These are phyloP conservation scores for Bassia scoparia DNA, from an alignment of 148 eudicot species.

Conservation along the genomic window DNA sequence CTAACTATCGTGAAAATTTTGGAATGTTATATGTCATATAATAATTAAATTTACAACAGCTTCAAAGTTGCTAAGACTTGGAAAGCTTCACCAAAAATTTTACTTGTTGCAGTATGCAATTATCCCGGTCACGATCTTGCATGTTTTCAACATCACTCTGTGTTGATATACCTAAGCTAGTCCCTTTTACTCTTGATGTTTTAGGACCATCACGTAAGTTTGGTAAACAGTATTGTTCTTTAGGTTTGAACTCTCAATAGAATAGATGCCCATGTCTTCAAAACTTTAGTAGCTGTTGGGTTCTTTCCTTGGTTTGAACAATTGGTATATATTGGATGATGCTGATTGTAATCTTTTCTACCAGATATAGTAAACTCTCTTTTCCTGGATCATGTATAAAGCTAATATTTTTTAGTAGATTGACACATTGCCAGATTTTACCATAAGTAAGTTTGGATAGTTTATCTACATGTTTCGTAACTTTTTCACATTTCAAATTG, in stretches of 20 bases:
- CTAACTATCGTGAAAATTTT: neutral
- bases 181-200: slow-evolving; percentile 5
- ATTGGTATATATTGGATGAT: neutral
- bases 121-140: neutral
- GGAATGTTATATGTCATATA: neutral
- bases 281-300: neutral
- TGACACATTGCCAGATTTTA: neutral
- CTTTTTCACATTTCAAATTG: neutral
- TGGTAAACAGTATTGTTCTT: neutral
- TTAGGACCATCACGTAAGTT: neutral
- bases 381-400: neutral
- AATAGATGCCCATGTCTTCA: neutral
- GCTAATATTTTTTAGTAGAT: neutral
- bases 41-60: neutral
- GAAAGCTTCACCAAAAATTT: neutral
- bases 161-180: neutral
- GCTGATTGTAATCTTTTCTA: too few species aligned
- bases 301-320: neutral
- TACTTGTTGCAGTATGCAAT: neutral
- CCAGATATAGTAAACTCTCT: neutral
- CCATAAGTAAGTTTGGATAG: neutral
- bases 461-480: neutral
- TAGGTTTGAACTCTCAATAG: neutral
- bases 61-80: neutral
- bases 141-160: neutral